These are phyloP conservation scores for Aquanectria penicillioides DNA, from an alignment of 2,329 filamentous ascomycete species.

Conservation along the genomic window DNA sequence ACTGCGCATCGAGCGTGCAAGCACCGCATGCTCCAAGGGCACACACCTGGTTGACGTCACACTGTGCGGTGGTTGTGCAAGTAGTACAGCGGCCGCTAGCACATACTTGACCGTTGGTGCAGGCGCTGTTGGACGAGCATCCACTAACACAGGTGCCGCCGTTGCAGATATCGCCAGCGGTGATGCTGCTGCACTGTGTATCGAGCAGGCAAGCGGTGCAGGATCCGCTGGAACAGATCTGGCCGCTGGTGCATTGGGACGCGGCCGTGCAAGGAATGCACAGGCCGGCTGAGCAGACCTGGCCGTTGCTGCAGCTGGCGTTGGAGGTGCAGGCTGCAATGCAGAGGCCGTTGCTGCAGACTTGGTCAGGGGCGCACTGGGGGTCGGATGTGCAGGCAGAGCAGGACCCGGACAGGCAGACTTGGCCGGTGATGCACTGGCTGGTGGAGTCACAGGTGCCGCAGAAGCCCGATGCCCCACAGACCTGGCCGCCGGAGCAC, in stretches of 20 bases:
- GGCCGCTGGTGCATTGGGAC: slow-evolving; percentile 3
- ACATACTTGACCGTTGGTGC: slow-evolving; percentile 22
- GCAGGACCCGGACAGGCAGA: slow-evolving; percentile 16
- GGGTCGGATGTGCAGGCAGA: slow-evolving; percentile 1
- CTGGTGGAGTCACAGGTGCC: slow-evolving; percentile 9
- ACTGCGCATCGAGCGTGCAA: slow-evolving; percentile 8
- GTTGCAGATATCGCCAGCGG: slow-evolving; percentile 10
- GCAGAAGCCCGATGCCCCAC: slow-evolving; percentile 2
- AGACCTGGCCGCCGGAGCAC: slow-evolving; percentile 9
- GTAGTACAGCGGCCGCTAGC: neutral
- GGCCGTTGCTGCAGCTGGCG: slow-evolving; percentile 11
- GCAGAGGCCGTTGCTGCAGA: slow-evolving; percentile 18
- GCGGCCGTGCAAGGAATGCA: slow-evolving; percentile 10
- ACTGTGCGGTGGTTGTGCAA: neutral
- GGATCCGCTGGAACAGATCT: slow-evolving; percentile 3
- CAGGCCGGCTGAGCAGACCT: slow-evolving; percentile 7
- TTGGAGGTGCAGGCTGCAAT: slow-evolving; percentile 2
- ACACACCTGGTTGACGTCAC: slow-evolving; percentile 14
- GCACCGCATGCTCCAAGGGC: neutral
- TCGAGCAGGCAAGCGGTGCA: slow-evolving; percentile 7
- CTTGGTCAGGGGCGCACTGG: slow-evolving; percentile 12
- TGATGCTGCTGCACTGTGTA: slow-evolving; percentile 10
- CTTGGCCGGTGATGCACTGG: slow-evolving; percentile 15
- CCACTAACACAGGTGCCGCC: slow-evolving; percentile 10
- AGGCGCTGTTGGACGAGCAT: slow-evolving; percentile 5